Evolutionary conservation across 1,139 yeast species (phyloP), one percentile per base, ranked within the genome.

Genomic region (Pichia cactophila): DNA sequence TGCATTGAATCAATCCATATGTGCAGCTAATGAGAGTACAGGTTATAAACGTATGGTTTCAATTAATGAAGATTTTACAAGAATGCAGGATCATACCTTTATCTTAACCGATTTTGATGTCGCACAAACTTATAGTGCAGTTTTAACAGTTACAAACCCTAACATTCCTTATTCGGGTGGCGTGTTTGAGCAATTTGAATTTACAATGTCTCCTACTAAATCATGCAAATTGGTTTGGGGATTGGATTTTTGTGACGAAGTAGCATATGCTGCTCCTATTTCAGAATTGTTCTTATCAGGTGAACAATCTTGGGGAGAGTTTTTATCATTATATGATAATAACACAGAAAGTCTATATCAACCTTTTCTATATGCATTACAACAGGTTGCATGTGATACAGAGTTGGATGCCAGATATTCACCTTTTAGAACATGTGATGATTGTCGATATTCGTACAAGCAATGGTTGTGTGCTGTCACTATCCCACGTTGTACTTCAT

Each of bases 381-480:
- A 86, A 54, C 86, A 85, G 56, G 71, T 85, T 9, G 73, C 89
- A 0, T 92, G 98, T 66, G 82, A 90, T 60, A 80, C 87, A 0
- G 76, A 78, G 11, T 65, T 70, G n/a, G 90, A 82, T 53, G 75
- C 87, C 0, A 62, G 78, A 7, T 92, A 77, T 66, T 86, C 96
- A 1, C 88, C 95, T 16, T 61, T 89, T 33, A 66, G 79, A 46
- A 72, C 82, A 0, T 92, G 98, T 61, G 74, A 70, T 12, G 83
- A 86, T 60, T 92, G 98, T 64, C 75, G 77, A 1, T 59, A 65
- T 3, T 74, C 92, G 1, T 92, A 92, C 64, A 82, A 80, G 59
- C 75, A 83, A 59, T 92, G 98, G 98, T 72, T 92, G 20, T 92
- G 98, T 68, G 77, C 95, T 0, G 88, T 87, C 5, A 73, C 89